Percentiles rank a stretch among this genome's conserved stretches.
These are phyloP conservation scores for Epichloe hybrida DNA, from an alignment of 2,329 filamentous ascomycete species.

Conservation along the genomic window DNA sequence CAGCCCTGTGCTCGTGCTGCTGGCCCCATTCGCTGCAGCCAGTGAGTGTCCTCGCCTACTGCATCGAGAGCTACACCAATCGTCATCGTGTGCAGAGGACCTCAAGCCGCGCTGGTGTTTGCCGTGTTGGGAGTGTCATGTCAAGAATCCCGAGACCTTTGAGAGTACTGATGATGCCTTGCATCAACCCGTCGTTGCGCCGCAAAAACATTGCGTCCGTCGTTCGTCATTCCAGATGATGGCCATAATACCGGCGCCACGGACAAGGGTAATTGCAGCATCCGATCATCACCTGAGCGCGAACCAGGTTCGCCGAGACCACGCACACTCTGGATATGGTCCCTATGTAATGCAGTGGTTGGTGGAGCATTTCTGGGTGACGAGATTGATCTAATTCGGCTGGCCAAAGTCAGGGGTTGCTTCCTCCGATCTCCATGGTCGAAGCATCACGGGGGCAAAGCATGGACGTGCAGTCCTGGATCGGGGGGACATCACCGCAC, in stretches of 20 bases:
- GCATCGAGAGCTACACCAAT: too few species aligned
- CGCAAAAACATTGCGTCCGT: not conserved
- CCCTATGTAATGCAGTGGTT: too few species aligned
- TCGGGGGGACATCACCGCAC: not conserved
- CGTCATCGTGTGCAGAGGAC: too few species aligned
- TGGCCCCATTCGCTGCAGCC: too few species aligned
- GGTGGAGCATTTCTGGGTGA: too few species aligned
- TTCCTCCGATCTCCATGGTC: not conserved
- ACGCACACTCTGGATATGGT: too few species aligned
- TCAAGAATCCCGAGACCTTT: not conserved
- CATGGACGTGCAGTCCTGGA: not conserved
- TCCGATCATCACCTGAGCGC: not conserved
- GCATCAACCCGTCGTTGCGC: not conserved
- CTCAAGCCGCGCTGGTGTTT: too few species aligned
- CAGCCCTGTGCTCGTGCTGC: not conserved
- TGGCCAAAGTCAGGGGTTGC: not conserved
- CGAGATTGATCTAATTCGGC: too few species aligned
- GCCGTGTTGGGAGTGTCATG: too few species aligned
- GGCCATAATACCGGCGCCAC: not conserved
- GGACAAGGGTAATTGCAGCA: not conserved
- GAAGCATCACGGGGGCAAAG: not conserved
- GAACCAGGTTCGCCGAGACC: too few species aligned
- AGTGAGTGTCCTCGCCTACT: too few species aligned
- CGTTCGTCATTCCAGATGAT: not conserved
- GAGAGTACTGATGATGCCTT: too few species aligned